These are phyloP conservation scores for Colletotrichum kahawae DNA, from an alignment of 2,329 filamentous ascomycete genomes.

Conservation along the genomic window DNA sequence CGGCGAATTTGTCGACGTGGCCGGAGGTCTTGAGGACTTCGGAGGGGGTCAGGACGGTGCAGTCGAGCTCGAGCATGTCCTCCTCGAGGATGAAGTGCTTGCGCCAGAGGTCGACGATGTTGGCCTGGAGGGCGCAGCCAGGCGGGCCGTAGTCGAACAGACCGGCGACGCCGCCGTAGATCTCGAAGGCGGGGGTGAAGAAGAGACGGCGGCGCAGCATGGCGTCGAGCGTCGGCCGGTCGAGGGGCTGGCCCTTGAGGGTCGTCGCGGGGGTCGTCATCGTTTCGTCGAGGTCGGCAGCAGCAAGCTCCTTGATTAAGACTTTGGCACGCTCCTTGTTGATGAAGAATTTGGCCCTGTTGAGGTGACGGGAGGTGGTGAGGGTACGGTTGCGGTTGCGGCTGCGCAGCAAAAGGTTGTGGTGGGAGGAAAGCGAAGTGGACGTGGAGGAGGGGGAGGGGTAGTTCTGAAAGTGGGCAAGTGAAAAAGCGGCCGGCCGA, in stretches of 20 bases:
- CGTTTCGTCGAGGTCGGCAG: constrained; percentile 3
- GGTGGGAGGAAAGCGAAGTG: neutral
- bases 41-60: constrained; percentile 90
- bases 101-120: constrained; percentile 87
- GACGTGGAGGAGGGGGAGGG: constrained; percentile 20
- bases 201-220: constrained; percentile 89
- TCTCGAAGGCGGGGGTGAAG: constrained; percentile 95
- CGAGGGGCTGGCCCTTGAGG: constrained; percentile 87
- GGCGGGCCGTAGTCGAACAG: constrained; percentile 95
- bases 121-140: constrained; percentile 83
- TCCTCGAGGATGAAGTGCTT: constrained; percentile 94
- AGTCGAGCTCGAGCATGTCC: constrained; percentile 95
- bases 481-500: constrained; percentile 23
- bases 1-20: constrained; percentile 97
- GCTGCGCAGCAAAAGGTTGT: neutral
- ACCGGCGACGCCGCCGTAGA: constrained; percentile 87
- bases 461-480: constrained; percentile 16
- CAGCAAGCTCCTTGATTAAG: neutral
- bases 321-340: neutral
- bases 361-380: constrained; percentile 12
- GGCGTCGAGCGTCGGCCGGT: constrained; percentile 80
- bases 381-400: constrained; percentile 6
- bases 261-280: constrained; percentile 69
- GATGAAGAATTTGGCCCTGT: constrained; percentile 1
- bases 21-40: constrained; percentile 94